Evolutionary conservation across 768 basidiomycete genomes (phyloP), one percentile per base, ranked within the genome.

Genomic region (Leccinum subgranulosum): DNA sequence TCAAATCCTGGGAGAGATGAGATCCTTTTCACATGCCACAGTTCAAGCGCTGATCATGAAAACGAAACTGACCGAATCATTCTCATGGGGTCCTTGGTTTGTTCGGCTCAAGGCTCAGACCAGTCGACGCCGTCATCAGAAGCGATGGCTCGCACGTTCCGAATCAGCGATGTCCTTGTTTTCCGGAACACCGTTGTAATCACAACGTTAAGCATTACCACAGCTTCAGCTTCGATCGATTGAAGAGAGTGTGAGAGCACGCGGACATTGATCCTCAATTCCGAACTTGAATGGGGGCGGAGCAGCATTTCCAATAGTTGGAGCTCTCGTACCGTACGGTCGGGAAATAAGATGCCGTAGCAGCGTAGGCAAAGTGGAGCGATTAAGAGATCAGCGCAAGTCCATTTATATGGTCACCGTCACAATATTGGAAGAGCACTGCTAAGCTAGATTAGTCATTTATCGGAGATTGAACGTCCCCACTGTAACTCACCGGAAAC

Each of bases 11-110:
- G 45, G 48, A 39, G 39, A 60, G 59, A 69, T 56, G 41, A 60
- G 56, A 61, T 55, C 46, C 49, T 1, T n/a, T 4, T 25, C 7
- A 36, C 51, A 33, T 33, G 19, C 21, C 23, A 36, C 14, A n/a
- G 49, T 43, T 29, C 41, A 53, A 56, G 49, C 66, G 66, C 56
- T 68, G 68, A 69, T 70, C 68, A 67, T 67, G 62, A 67, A 33
- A 12, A 4, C 46, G 58, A 39, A 5, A 50, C 59, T 4, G 4
- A 31, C 36, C 46, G 52, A n/a, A n/a, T n/a, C n/a, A 34, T 31
- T 51, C 49, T 19, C 41, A 28, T 25, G 55, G 49, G 19, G 47
- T 31, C 3, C 25, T n/a, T 49, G 21, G 36, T 51, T 36, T 14
- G 3, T 12, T 31, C 17, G 11, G 27, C 2, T 41, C 21, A 23